Base-by-base conservation (phyloP, 345 rosid species). In the Garcia nutans region DNA sequence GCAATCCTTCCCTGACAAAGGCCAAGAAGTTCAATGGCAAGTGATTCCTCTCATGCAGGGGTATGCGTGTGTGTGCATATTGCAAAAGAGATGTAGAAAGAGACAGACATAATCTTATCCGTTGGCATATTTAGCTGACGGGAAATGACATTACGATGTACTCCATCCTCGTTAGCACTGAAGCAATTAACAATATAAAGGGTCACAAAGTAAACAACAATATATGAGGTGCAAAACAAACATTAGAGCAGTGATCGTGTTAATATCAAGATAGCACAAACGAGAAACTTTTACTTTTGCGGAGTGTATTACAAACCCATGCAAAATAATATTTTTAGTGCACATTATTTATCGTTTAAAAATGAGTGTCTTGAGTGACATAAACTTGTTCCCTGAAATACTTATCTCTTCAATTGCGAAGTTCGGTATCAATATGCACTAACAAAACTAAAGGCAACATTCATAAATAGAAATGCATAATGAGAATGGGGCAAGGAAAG, bases 91-190 rank as follows among this genome's bases (percentile, higher is more conserved):
- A 47, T 77, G 55, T 65, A 24, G 55, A 72, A 74, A 65, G 81
- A 49, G 75, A 81, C 63, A 59, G 62, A 96, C 98, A 79, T 88
- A 87, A 92, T 86, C 85, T 88, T 87, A 69, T 76, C 86, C 75
- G 68, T 67, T 6, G 92, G 87, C 84, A 91, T 77, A 60, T 88
- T 80, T 44, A 96, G 87, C 26, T 88, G 87, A 20, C 76, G 89
- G 47, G 94, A 89, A 67, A 93, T 83, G 33, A 82, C 82, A 65
- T 85, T 79, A 63, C 84, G 73, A 67, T 89, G 90, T 24, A 86
- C 89, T 73, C 99, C 98, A 80, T 76, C 85, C 73, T 86, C 88
- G n/a, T 78, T 75, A 52, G 72, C 77, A 26, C 99, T 93, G 86
- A 58, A 77, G 47, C 37, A 47, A 31, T 47, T 24, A 17, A 71